Percentiles rank a stretch among this genome's conserved stretches.
Conservation (phyloP, 1,139 yeast genomes). For the Debaryomyces psychrophilus region DNA sequence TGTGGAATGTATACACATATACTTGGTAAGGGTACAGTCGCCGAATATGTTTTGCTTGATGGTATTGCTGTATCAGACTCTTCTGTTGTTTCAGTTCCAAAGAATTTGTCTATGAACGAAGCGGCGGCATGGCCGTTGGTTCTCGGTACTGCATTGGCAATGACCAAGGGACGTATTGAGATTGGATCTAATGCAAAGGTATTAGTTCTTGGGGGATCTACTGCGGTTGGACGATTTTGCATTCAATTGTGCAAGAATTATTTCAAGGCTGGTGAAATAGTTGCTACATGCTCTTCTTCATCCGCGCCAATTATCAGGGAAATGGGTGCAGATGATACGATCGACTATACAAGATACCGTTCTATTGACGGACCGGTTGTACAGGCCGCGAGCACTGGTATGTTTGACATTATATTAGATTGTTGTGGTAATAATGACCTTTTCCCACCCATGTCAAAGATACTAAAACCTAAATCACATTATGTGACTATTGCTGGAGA, state of each 20-base stretch:
- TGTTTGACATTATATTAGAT: conserved; percentile 44
- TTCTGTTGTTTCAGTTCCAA: conserved; percentile 51
- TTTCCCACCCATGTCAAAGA: conserved; percentile 23
- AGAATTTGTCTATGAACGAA: conserved; percentile 47
- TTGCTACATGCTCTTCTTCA: conserved; percentile 38
- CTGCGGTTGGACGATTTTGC: conserved; percentile 68
- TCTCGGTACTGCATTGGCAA: conserved; percentile 58
- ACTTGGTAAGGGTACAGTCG: conserved; percentile 54
- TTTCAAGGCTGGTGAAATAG: conserved; percentile 49
- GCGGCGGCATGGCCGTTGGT: conserved; percentile 65
- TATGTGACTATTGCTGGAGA: conserved; percentile 60
- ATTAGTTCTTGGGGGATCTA: conserved; percentile 71
- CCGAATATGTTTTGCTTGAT: conserved; percentile 45
- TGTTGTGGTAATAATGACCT: conserved; percentile 33
- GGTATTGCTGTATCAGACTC: conserved; percentile 21
- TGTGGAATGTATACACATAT: conserved; percentile 57
- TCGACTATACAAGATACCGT: conserved; percentile 50
- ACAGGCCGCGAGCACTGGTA: conserved; percentile 25
- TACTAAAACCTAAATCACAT: conserved; percentile 47
- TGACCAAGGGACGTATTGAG: conserved; percentile 33
- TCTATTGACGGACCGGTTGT: conserved; percentile 26
- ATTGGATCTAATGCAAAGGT: conserved; percentile 30
- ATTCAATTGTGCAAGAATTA: conserved; percentile 56
- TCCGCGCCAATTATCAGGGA: conserved; percentile 43
- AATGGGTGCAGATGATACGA: conserved; percentile 54